Evolutionary conservation across 2,329 filamentous ascomycete genomes (phyloP), one percentile per base, ranked within the genome.

Genomic region (Lachnellula suecica): DNA sequence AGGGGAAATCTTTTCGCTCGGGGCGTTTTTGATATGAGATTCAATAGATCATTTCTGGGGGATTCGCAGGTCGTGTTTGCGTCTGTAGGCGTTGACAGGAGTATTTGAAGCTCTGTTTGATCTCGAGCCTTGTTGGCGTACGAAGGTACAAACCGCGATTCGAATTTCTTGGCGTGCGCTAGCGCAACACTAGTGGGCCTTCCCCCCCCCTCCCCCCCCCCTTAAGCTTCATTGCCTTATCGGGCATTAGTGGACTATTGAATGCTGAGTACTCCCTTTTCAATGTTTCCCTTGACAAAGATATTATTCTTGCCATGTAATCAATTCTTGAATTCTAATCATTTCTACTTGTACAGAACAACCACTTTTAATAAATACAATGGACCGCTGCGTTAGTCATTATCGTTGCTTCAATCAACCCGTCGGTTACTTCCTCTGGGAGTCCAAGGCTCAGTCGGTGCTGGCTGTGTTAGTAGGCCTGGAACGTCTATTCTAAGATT

Each of bases 1-100:
- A n/a, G n/a, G n/a, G n/a, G n/a, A n/a, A n/a, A n/a, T n/a, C n/a
- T n/a, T 23, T 10, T 43, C 50, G 40, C 50, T 25, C 37, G 17
- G 13, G 38, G 50, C 50, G 45, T 15, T 19, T 37, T 52, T 10
- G 31, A 17, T 20, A 42, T 40, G 19, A 25, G 20, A 2, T 25
- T 50, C 23, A 50, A 22, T 41, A 4, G 25, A 4, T 51, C 51
- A 54, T 55, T 46, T 25, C 24, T 47, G 43, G n/a, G 37, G 8
- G 37, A 20, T 40, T 40, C 27, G 27, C 27, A 13, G 8, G 7
- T 31, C 27, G 31, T 7, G 17, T 35, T 17, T 7, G 31, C 17
- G 6, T 35, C 15, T 17, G 31, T 35, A 5, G 15, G 4, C 17
- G 15, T 17, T 17, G 31, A 35, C 31, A 35, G 17, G 15, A 7